Conservation (phyloP, 2,329 filamentous ascomycete genomes). For the Claviceps pazoutovae region DNA sequence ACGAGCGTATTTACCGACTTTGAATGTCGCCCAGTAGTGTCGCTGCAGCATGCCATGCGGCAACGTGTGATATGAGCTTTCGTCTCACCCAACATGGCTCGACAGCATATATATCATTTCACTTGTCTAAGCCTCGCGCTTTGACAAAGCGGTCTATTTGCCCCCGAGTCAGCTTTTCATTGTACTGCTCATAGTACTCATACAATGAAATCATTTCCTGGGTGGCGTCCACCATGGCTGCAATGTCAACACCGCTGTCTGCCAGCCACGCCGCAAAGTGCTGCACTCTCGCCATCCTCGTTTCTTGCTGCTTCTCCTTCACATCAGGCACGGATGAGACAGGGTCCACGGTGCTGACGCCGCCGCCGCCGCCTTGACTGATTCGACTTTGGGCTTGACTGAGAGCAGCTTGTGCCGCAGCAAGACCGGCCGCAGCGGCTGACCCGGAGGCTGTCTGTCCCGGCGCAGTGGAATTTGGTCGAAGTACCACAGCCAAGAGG, state of each 20-base stretch:
- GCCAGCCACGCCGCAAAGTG: conserved; percentile 64
- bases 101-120: conserved; percentile 1
- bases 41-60: too few relatives aligned
- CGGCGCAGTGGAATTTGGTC: conserved; percentile 33
- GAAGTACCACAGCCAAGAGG: conserved; percentile 68
- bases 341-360: not conserved
- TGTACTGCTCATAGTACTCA: conserved; percentile 50
- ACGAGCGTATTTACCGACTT: not conserved
- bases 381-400: conserved; percentile 29
- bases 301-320: conserved; percentile 38
- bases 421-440: conserved; percentile 28
- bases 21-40: not conserved
- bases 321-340: conserved; percentile 12
- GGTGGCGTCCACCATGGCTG: conserved; percentile 73
- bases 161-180: conserved; percentile 44
- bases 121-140: conserved; percentile 41
- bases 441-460: conserved; percentile 17
- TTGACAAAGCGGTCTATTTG: conserved; percentile 47
- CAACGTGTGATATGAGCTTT: too few relatives aligned
- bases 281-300: conserved; percentile 50
- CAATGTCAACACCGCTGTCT: conserved; percentile 73
- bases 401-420: conserved; percentile 34
- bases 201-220: conserved; percentile 88
- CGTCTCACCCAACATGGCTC: too few relatives aligned
- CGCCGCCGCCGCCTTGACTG: conserved; percentile 8